phyloP scores from a whole-genome alignment of 257 asterid genomes.

The Primulina huaijiensis region DNA sequence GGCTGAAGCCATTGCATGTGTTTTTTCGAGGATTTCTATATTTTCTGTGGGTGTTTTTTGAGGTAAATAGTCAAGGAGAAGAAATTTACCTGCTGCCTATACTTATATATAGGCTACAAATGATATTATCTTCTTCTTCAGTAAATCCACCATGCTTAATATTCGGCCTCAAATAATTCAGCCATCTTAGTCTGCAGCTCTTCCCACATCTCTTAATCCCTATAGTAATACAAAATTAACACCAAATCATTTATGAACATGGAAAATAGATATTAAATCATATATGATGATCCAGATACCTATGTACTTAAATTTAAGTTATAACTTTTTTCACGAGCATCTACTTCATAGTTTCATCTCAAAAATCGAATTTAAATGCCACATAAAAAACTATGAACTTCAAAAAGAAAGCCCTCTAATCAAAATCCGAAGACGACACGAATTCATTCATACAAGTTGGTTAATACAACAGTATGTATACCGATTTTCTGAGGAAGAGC shows the following conservation, averaged over 20 bases:
- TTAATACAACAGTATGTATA: constrained; percentile 16
- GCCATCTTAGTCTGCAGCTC: constrained; percentile 93
- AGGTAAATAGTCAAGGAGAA: constrained; percentile 5
- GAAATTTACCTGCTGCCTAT: constrained; percentile 87
- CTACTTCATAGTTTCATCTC: too few species aligned
- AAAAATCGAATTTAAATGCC: too few species aligned
- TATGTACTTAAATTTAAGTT: too few species aligned
- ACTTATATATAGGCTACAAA: constrained; percentile 93
- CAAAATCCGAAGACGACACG: neutral
- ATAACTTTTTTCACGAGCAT: too few species aligned
- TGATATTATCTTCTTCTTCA: constrained; percentile 94
- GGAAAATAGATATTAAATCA: too few species aligned
- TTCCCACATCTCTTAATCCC: constrained; percentile 98
- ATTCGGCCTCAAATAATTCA: constrained; percentile 85
- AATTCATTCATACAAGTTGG: neutral
- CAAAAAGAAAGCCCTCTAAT: too few species aligned
- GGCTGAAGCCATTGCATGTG: constrained; percentile 24
- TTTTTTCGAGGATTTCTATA: constrained; percentile 18
- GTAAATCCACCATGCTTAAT: constrained; percentile 94
- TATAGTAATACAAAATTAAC: constrained; percentile 18
- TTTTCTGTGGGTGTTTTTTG: constrained; percentile 14
- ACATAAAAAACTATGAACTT: too few species aligned
- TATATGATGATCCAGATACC: too few species aligned
- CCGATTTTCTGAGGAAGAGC: constrained; percentile 99
- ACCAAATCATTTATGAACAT: neutral